These are phyloP conservation scores for Silene noctiflora DNA, from an alignment of 179 eudicot species.

Conservation along the genomic window DNA sequence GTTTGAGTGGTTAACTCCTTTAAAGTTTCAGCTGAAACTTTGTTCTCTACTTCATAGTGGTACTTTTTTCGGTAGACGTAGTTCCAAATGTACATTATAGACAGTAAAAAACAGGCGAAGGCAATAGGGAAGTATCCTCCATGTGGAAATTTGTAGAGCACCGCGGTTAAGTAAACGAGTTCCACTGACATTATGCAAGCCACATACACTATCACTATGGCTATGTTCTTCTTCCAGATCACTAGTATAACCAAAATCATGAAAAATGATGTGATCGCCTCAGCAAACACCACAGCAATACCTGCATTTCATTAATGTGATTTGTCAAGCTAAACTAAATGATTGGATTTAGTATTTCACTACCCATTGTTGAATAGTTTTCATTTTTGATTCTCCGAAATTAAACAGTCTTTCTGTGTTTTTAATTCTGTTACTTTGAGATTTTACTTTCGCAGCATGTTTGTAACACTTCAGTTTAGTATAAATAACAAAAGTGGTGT, in stretches of 20 bases:
- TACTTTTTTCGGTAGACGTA: constrained; percentile 60
- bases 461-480: too few relatives aligned
- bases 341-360: too few relatives aligned
- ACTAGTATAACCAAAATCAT: constrained; percentile 55
- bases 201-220: constrained; percentile 36
- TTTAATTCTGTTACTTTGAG: too few relatives aligned
- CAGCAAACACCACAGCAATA: constrained; percentile 76
- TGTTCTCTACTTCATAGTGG: constrained; percentile 61
- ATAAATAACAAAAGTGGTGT: too few relatives aligned
- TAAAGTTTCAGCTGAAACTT: constrained; percentile 48
- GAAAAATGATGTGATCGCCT: constrained; percentile 62
- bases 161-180: constrained; percentile 52
- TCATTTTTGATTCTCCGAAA: too few relatives aligned
- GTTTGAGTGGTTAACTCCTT: constrained; percentile 33
- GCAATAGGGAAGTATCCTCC: constrained; percentile 76
- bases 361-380: too few relatives aligned
- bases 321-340: too few relatives aligned
- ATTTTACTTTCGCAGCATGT: too few relatives aligned
- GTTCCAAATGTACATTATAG: constrained; percentile 69
- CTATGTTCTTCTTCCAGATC: constrained; percentile 60
- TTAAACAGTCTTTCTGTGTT: too few relatives aligned
- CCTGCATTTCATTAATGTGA: constrained; percentile 34
- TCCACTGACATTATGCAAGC: constrained; percentile 47
- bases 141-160: constrained; percentile 63
- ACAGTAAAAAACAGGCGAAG: constrained; percentile 43